Percentiles rank a stretch among this genome's conserved stretches.
Evolutionary conservation across 495 filamentous ascomycete genomes (phyloP).

Genomic region (Neurospora tetraspora): DNA sequence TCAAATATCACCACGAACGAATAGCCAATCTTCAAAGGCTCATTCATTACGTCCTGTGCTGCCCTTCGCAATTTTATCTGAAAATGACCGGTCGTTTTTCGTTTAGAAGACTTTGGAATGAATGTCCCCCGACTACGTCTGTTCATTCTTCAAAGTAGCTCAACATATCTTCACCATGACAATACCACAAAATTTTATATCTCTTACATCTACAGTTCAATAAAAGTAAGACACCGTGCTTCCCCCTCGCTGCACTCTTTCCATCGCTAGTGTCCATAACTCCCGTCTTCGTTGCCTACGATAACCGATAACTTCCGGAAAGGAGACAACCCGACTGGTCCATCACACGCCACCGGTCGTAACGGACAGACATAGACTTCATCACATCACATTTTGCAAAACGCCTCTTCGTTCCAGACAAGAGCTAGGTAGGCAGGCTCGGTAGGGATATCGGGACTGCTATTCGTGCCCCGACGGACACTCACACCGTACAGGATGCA

Average conservation of each 20-base stretch:
- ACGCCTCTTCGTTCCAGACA: not conserved
- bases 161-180: not conserved
- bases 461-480: not conserved
- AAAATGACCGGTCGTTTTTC: not conserved
- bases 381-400: not conserved
- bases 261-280: not conserved
- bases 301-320: not conserved
- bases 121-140: not conserved
- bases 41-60: not conserved
- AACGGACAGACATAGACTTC: not conserved
- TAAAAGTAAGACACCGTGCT: not conserved
- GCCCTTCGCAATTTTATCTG: not conserved
- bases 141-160: not conserved
- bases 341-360: not conserved
- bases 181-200: too few relatives aligned
- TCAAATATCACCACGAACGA: not conserved
- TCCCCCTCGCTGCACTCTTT: not conserved
- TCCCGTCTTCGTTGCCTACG: not conserved
- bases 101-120: not conserved
- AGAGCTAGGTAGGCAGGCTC: not conserved
- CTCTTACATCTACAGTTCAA: too few relatives aligned
- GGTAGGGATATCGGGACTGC: not conserved
- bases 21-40: not conserved
- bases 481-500: not conserved
- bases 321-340: not conserved